A percentile compares a stretch with the other conserved stretches of the same genome.
Evolutionary conservation across 2,329 filamentous ascomycete genomes (phyloP).

Genomic region (Chrysosporium keratinophilum): DNA sequence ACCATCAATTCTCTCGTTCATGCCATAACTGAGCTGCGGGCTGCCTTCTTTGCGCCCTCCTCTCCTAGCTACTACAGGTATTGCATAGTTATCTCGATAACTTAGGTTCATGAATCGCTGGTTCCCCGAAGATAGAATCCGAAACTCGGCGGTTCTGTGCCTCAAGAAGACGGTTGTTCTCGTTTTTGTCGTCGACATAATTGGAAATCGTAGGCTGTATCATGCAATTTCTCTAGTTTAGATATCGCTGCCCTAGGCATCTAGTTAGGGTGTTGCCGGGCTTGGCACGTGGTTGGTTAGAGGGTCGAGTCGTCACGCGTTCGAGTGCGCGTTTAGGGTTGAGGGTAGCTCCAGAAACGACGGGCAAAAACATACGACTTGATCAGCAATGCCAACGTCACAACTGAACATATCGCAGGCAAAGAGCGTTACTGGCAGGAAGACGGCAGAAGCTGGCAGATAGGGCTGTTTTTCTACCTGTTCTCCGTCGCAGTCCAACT

Average conservation of each 20-base stretch:
- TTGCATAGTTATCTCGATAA: no score
- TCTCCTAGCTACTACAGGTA: no score
- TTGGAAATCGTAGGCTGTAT: no score
- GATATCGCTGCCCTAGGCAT: not conserved
- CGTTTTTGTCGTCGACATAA: no score
- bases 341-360: constrained; percentile 8
- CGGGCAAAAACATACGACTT: not conserved
- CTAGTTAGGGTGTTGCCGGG: not conserved
- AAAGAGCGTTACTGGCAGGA: not conserved
- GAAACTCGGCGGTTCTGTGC: no score
- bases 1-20: not conserved
- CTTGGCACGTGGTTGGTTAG: constrained; percentile 6
- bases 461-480: not conserved
- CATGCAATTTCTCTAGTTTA: no score
- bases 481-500: not conserved
- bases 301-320: constrained; percentile 2
- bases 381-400: not conserved
- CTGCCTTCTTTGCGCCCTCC: no score
- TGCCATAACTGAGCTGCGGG: no score
- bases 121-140: no score
- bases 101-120: no score
- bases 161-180: no score
- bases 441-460: not conserved
- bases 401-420: not conserved
- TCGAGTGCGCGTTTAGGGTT: constrained; percentile 6